Conservation (phyloP, 1,284 basidiomycete genomes). For the Rhizoctonia solani region DNA sequence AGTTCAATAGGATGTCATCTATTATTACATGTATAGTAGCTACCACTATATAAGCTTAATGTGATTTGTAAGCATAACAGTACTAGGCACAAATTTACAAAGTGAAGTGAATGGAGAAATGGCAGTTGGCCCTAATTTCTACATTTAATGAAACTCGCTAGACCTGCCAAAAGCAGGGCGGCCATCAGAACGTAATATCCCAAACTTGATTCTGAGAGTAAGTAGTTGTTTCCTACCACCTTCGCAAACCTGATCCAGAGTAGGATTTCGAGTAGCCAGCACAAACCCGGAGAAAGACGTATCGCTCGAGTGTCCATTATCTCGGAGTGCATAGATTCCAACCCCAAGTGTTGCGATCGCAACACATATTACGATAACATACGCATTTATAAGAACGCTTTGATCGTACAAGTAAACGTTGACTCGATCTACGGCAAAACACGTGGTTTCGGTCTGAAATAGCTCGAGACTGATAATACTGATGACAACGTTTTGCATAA, state of each 20-base stretch:
- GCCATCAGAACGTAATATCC: background rate
- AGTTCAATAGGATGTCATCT: no score
- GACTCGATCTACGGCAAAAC: background rate
- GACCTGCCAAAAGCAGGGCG: slow-evolving; percentile 19
- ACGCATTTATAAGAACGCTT: background rate
- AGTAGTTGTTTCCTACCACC: slow-evolving; percentile 17
- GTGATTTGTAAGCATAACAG: no score
- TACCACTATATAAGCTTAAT: no score
- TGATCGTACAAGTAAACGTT: slow-evolving; percentile 23
- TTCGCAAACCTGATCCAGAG: slow-evolving; percentile 28
- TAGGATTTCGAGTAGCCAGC: slow-evolving; percentile 25
- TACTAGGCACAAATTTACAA: no score
- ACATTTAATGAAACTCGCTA: no score
- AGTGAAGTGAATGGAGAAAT: no score
- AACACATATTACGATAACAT: background rate
- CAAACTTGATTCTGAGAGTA: slow-evolving; percentile 14
- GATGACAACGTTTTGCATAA: slow-evolving; percentile 10
- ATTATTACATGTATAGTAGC: no score
- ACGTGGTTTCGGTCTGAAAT: background rate
- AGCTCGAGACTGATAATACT: background rate
- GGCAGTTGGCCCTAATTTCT: no score
- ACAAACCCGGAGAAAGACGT: slow-evolving; percentile 23
- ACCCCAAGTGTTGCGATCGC: slow-evolving; percentile 1
- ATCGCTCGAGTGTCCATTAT: slow-evolving; percentile 22
- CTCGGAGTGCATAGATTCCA: slow-evolving; percentile 10